Base-by-base conservation (phyloP, 768 basidiomycete genomes). In the Lyophyllum decastes region DNA sequence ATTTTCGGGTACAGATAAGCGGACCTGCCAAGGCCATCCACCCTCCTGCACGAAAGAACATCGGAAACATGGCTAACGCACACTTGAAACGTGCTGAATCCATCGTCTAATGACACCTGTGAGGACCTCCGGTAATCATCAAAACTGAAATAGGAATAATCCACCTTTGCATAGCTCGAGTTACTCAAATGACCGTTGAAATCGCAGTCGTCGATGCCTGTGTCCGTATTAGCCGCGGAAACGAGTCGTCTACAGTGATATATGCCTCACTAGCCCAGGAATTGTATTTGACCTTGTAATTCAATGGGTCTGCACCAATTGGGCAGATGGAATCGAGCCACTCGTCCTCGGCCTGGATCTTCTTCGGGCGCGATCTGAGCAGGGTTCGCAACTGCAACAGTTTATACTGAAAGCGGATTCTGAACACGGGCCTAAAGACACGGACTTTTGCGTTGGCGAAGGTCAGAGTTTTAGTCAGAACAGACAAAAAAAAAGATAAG, bases 121-220 rank as follows among this genome's bases (percentile, higher is more conserved):
- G 24, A 26, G 14, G 22, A 25, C 27, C 17, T 38, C 10, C 11
- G 30, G 30, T 5, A n/a, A 17, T n/a, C 25, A n/a, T 21, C 17
- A 34, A 55, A n/a, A 16, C 19, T 63, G 26, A 5, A 7, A 2
- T 24, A 9, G 26, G 30, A 4, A 5, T 10, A 19, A 21, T 73
- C 16, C 55, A 83, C 88, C 78, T 90, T 92, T 4, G 88, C 82
- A 60, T 93, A 94, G 52, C 84, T 87, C 0, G 90, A 91, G 66
- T 94, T 94, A 68, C 89, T 91, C 57, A 93, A 76, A 65, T 94
- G 91, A 12, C 80, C 68, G 66, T 89, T 84, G 64, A 86, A 86
- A 70, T 94, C 92, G 43, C 81, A 79, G 44, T 92, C 91, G 60
- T 92, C 90, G 7, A 86, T 62, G 55, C 78, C 88, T 89, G 53